Conservation (phyloP, 2,329 filamentous ascomycete genomes). For the Fusarium udum region DNA sequence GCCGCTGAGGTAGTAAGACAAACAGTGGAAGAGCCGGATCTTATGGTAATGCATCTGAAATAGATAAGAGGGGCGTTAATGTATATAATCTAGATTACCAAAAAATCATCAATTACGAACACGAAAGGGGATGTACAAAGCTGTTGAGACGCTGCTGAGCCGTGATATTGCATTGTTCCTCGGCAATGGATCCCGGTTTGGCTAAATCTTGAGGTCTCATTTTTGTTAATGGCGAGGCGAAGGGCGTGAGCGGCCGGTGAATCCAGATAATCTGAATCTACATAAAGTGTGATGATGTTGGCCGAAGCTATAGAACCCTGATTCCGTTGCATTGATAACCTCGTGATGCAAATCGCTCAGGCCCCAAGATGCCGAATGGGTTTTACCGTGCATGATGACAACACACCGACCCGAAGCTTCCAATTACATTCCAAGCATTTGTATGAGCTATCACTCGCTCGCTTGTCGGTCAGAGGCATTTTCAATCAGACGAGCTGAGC, state of each 20-base stretch:
- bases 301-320: constrained; percentile 2
- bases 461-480: not conserved
- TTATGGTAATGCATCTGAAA: constrained; percentile 84
- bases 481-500: constrained; percentile 5
- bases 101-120: not conserved
- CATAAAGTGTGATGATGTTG: not conserved
- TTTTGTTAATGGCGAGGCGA: not conserved
- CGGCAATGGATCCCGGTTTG: not conserved
- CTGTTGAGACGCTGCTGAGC: not conserved
- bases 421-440: not conserved
- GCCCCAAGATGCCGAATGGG: constrained; percentile 10
- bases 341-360: constrained; percentile 16
- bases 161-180: not conserved
- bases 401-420: constrained; percentile 10
- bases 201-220: not conserved
- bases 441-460: not conserved
- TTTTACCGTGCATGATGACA: constrained; percentile 23
- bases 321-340: constrained; percentile 6
- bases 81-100: constrained; percentile 19
- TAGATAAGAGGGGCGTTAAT: constrained; percentile 52
- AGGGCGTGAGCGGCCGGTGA: not conserved
- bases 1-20: constrained; percentile 83
- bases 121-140: not conserved
- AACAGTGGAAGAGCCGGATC: constrained; percentile 84
- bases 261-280: not conserved